These are phyloP conservation scores for Lactarius quietus DNA, from an alignment of 768 basidiomycete genomes.

Conservation along the genomic window DNA sequence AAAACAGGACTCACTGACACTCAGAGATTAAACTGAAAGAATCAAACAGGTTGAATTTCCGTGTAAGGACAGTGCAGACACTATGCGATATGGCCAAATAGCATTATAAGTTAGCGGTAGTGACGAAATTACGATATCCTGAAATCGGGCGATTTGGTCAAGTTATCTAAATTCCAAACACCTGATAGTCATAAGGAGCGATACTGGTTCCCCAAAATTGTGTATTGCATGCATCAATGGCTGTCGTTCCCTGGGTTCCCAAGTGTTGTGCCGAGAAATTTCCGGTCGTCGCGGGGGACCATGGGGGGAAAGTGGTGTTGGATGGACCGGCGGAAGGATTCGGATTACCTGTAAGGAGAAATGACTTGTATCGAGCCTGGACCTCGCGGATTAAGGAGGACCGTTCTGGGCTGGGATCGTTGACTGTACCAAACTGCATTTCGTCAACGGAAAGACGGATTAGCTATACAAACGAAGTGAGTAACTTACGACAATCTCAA, in stretches of 20 bases:
- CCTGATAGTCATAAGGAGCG: slow-evolving; percentile 71
- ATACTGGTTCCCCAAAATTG: slow-evolving; percentile 59
- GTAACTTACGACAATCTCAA: slow-evolving; percentile 63
- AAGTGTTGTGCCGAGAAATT: slow-evolving; percentile 57
- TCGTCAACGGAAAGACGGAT: slow-evolving; percentile 35
- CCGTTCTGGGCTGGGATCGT: slow-evolving; percentile 54
- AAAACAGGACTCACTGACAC: no score
- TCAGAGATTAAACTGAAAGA: no score
- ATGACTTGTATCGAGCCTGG: slow-evolving; percentile 64
- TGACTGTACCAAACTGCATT: slow-evolving; percentile 48
- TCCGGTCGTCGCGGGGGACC: slow-evolving; percentile 50
- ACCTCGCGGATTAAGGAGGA: slow-evolving; percentile 59
- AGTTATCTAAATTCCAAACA: slow-evolving; percentile 33
- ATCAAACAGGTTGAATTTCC: no score
- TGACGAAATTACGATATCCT: background rate
- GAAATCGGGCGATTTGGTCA: background rate
- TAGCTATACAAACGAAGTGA: slow-evolving; percentile 5
- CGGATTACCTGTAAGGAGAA: slow-evolving; percentile 59
- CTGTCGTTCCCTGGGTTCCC: slow-evolving; percentile 51
- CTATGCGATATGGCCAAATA: no score
- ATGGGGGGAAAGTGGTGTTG: slow-evolving; percentile 42
- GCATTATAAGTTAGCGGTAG: no score
- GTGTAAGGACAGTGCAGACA: no score
- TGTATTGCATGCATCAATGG: slow-evolving; percentile 57
- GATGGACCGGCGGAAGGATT: slow-evolving; percentile 56